Evolutionary conservation across 768 basidiomycete genomes (phyloP).

Genomic region (Suillus tomentosus): DNA sequence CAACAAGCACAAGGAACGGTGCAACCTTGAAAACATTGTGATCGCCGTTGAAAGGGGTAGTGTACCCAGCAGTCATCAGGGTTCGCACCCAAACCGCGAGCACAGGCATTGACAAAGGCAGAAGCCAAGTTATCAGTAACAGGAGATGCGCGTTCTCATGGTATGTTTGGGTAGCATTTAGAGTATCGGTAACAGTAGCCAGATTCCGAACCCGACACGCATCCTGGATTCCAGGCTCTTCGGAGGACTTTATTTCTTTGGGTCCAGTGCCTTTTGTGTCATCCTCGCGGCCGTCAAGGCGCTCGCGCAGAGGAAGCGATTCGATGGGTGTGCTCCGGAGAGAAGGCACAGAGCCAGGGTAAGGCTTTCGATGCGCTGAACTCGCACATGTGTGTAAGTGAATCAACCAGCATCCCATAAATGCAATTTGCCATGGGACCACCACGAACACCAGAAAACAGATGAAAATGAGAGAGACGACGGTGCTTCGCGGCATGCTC

Average conservation of each 20-base stretch:
- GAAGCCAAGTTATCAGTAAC: conserved; percentile 76
- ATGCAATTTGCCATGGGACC: conserved; percentile 93
- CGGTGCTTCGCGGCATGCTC: conserved; percentile 46
- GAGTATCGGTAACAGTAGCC: background rate
- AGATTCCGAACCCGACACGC: background rate
- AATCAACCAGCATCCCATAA: conserved; percentile 80
- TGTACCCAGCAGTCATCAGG: conserved; percentile 74
- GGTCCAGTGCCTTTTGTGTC: background rate
- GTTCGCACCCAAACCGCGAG: conserved; percentile 91
- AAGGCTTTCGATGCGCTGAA: conserved; percentile 16
- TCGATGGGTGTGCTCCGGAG: conserved; percentile 24
- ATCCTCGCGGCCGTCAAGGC: too few species aligned
- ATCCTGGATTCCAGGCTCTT: conserved; percentile 9
- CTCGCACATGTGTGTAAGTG: conserved; percentile 68
- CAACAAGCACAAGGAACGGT: conserved; percentile 65
- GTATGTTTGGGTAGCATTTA: conserved; percentile 29
- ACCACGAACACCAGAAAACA: conserved; percentile 68
- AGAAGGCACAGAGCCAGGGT: conserved; percentile 30
- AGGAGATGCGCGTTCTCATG: conserved; percentile 63
- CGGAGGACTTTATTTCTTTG: conserved; percentile 19
- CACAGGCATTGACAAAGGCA: conserved; percentile 76
- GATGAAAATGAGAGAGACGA: conserved; percentile 62
- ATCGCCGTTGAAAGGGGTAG: conserved; percentile 80
- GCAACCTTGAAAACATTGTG: conserved; percentile 68
- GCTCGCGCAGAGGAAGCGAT: conserved; percentile 25